A percentile compares a stretch with the other conserved stretches of the same genome.
phyloP scores from a whole-genome alignment of 805 yeast species.

The Hanseniaspora vineae region DNA sequence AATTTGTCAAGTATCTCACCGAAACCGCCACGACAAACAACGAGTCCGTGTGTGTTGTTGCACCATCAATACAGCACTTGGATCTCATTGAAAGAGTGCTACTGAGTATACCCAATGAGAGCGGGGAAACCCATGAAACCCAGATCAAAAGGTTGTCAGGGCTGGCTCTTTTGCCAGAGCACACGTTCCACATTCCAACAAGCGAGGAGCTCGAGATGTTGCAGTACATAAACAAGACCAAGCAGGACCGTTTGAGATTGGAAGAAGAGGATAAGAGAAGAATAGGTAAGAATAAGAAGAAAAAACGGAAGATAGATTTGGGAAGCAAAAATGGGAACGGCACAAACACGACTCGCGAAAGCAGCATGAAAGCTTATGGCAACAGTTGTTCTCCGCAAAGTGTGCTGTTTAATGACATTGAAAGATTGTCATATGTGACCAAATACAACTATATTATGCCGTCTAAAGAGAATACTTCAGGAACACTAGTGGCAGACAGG shows the following conservation, averaged over 20 bases:
- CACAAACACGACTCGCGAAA: too few species aligned
- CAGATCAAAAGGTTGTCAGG: background rate
- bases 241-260: background rate
- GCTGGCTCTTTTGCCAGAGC: background rate
- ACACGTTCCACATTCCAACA: background rate
- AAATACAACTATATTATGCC: background rate
- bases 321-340: too few species aligned
- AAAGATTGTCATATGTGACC: background rate
- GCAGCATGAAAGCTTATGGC: too few species aligned
- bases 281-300: background rate
- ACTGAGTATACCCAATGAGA: background rate
- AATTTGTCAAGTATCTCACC: background rate
- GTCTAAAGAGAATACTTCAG: too few species aligned
- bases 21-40: background rate
- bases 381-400: too few species aligned
- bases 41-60: background rate
- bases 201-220: background rate
- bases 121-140: background rate
- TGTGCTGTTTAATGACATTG: background rate
- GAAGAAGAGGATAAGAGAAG: background rate
- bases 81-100: background rate
- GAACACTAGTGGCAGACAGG: too few species aligned
- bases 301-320: background rate
- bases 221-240: background rate
- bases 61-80: background rate